Conservation (phyloP, 768 basidiomycete genomes). For the Sistotremastrum suecicum region DNA sequence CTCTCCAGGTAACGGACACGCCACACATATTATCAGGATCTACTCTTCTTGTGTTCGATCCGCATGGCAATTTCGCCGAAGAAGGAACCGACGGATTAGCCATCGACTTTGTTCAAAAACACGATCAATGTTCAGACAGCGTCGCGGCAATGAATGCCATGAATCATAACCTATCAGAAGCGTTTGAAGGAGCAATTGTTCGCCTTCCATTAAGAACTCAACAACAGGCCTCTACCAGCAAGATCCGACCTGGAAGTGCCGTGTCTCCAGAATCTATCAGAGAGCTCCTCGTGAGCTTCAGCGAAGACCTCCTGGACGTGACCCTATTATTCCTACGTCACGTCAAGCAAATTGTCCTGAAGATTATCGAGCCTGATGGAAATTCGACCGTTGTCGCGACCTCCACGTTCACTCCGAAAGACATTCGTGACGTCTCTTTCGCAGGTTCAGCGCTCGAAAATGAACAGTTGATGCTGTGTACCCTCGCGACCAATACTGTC, state of each 20-base stretch:
- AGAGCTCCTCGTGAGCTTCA: constrained; percentile 26
- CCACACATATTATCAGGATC: constrained; percentile 33
- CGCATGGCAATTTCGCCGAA: constrained; percentile 17
- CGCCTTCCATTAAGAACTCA: constrained; percentile 30
- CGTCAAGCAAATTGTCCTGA: constrained; percentile 25
- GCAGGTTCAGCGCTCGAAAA: no score
- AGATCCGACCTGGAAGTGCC: constrained; percentile 8
- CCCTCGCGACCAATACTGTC: no score
- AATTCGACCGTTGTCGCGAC: constrained; percentile 4
- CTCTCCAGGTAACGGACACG: constrained; percentile 29
- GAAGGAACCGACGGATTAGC: constrained; percentile 14
- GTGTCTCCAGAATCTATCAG: constrained; percentile 21
- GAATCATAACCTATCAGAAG: constrained; percentile 8
- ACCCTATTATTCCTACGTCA: constrained; percentile 29
- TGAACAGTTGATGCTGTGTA: no score
- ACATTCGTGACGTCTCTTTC: no score
- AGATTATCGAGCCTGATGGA: constrained; percentile 19
- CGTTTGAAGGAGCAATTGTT: constrained; percentile 28
- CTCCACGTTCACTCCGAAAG: background rate
- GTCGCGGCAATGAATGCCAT: constrained; percentile 16
- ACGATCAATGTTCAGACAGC: constrained; percentile 16
- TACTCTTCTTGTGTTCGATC: constrained; percentile 29
- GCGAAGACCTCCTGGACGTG: constrained; percentile 24
- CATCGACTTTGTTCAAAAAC: constrained; percentile 15
- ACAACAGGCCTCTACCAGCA: constrained; percentile 20